A percentile compares a stretch with the other conserved stretches of the same genome.
Evolutionary conservation across 2,329 filamentous ascomycete species (phyloP).

Genomic region (Xylaria sp.): DNA sequence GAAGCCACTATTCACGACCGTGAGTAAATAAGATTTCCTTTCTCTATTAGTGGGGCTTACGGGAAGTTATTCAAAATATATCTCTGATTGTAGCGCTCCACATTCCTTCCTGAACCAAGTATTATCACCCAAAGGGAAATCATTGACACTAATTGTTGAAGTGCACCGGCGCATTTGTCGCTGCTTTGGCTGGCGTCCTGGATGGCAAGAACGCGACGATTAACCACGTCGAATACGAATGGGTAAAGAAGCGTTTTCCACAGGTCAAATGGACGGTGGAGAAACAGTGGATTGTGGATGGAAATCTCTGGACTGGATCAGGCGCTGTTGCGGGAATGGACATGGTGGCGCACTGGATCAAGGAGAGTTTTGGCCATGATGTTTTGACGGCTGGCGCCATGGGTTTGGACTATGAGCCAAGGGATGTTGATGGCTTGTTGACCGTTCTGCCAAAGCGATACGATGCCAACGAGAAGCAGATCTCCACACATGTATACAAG

Average conservation of each 20-base stretch:
- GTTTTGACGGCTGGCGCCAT: conserved; percentile 24
- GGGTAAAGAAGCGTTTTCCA: conserved; percentile 28
- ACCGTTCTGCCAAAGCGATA: conserved; percentile 31
- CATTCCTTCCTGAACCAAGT: background rate
- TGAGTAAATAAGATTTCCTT: conserved; percentile 9
- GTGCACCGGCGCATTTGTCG: conserved; percentile 29
- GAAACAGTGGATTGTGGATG: conserved; percentile 32
- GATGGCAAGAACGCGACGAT: conserved; percentile 31
- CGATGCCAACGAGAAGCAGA: conserved; percentile 27
- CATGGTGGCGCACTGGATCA: conserved; percentile 31
- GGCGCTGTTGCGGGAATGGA: conserved; percentile 32
- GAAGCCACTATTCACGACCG: conserved; percentile 21
- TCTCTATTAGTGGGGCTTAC: too few species aligned
- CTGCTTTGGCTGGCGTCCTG: conserved; percentile 25
- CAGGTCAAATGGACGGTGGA: conserved; percentile 29
- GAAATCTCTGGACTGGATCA: conserved; percentile 31
- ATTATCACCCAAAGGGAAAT: background rate
- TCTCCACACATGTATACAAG: conserved; percentile 26
- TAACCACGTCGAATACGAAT: conserved; percentile 26
- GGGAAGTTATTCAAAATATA: too few species aligned
- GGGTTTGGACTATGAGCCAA: conserved; percentile 29
- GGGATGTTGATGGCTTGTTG: conserved; percentile 24
- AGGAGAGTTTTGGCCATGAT: conserved; percentile 20
- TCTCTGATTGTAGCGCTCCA: background rate
- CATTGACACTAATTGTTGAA: conserved; percentile 3